phyloP scores from a whole-genome alignment of 352 stramenopile species.

The Paralagenidium karlingii region DNA sequence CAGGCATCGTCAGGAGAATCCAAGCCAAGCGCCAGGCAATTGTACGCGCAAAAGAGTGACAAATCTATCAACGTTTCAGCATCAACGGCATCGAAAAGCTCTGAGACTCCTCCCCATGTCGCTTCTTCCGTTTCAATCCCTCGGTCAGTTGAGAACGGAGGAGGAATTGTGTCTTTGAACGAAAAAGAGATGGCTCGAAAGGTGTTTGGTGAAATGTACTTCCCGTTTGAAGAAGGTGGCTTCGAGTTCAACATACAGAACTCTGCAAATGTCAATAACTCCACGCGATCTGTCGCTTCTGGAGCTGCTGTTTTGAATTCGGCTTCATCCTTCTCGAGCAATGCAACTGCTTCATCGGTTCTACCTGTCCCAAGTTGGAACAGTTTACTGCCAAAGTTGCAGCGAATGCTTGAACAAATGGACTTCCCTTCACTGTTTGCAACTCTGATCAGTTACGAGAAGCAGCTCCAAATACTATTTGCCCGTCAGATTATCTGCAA shows the following conservation, averaged over 20 bases:
- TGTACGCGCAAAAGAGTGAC: too few species aligned
- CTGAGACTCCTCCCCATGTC: too few species aligned
- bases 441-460: conserved; percentile 2
- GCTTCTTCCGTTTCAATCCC: not conserved
- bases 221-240: conserved; percentile 70
- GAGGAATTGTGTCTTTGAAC: conserved; percentile 13
- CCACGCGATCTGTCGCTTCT: too few species aligned
- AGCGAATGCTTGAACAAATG: conserved; percentile 1
- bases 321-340: too few species aligned
- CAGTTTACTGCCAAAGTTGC: too few species aligned
- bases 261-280: not conserved
- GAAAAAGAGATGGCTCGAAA: conserved; percentile 76
- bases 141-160: not conserved
- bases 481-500: conserved; percentile 7
- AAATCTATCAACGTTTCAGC: too few species aligned
- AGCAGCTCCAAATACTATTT: conserved; percentile 14
- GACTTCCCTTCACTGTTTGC: conserved; percentile 1
- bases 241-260: conserved; percentile 33
- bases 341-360: too few species aligned
- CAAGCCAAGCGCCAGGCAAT: conserved; percentile 1
- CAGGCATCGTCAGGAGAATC: conserved; percentile 1
- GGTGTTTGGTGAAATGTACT: conserved; percentile 80
- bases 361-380: too few species aligned
- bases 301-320: too few species aligned
- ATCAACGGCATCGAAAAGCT: too few species aligned